These are phyloP conservation scores for Aspergillus fumigatiaffinis DNA, from an alignment of 2,329 filamentous ascomycete genomes.

Conservation along the genomic window DNA sequence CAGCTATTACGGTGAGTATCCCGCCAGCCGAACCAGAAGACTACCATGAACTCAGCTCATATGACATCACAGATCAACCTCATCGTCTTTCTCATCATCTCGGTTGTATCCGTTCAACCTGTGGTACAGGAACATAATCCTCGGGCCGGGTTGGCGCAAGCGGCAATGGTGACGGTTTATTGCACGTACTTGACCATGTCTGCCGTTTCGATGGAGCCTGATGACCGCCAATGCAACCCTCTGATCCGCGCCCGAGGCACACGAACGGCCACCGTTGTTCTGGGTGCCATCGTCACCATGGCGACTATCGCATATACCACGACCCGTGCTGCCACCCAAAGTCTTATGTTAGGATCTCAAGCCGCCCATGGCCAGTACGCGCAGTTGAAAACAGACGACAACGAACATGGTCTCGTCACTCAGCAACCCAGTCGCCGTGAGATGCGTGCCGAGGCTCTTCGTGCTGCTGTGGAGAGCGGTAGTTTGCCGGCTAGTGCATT, in stretches of 20 bases:
- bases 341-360: constrained; percentile 56
- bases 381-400: constrained; percentile 63
- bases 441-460: constrained; percentile 88
- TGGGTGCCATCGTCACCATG: constrained; percentile 94
- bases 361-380: constrained; percentile 49
- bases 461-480: constrained; percentile 86
- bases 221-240: constrained; percentile 91
- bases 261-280: constrained; percentile 81
- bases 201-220: constrained; percentile 96
- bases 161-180: constrained; percentile 94
- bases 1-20: constrained; percentile 71
- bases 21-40: constrained; percentile 1
- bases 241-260: constrained; percentile 79
- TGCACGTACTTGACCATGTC: constrained; percentile 99
- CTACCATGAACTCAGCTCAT: background rate
- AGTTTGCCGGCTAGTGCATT: constrained; percentile 87
- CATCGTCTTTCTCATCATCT: constrained; percentile 74
- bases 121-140: constrained; percentile 87
- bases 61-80: constrained; percentile 64
- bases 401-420: constrained; percentile 81
- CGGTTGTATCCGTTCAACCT: constrained; percentile 82
- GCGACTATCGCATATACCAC: constrained; percentile 96
- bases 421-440: constrained; percentile 82
- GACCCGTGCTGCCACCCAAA: constrained; percentile 88
- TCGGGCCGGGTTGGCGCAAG: constrained; percentile 91